Evolutionary conservation across 495 filamentous ascomycete genomes (phyloP), one percentile per base, ranked within the genome.

Genomic region (Aspergillus incahuasiensis): DNA sequence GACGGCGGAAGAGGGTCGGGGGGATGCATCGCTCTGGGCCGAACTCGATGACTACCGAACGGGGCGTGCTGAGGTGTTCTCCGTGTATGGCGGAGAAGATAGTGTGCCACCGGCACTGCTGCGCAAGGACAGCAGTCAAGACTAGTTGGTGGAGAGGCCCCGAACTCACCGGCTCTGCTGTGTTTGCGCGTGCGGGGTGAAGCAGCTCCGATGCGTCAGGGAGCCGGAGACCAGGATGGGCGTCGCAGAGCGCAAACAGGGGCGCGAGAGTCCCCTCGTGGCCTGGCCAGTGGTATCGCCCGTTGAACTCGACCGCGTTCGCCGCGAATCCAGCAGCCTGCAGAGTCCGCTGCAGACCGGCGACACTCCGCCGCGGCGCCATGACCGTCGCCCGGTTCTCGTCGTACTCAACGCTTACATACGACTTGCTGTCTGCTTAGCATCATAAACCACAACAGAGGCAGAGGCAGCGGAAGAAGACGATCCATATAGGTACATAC

Each of bases 11-110:
- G 1, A 77, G 47, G 0, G 67, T 64, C 0, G 72, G 70, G 13
- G 76, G 76, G 21, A 76, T 56, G 52, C 70, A 77, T 35, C 65
- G 60, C 16, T 80, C 74, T 0, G 66, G 62, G 7, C 76, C 76
- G 47, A 78, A 79, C 24, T 63, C 72, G 32, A 74, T 41, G 8
- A 79, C 48, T 0, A 64, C 21, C 1, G 62, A 58, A 1, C 61
- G 18, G 0, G 63, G 56, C 19, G 58, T 34, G 18, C 48, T 53
- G 15, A 61, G 54, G 7, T 62, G 58, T 7, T 63, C 34, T 3
- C 20, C 8, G 19, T 62, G 52, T 8, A 59, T 54, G 5, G 58
- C 49, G 1, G 54, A 48, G 39, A 70, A 67, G 0, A 70, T 74
- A 8, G 64, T 48, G 54, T 66, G 66, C 80, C 80, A 83, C 4